Conservation (phyloP, 2,329 filamentous ascomycete genomes). For the Epichloe amarillans region DNA sequence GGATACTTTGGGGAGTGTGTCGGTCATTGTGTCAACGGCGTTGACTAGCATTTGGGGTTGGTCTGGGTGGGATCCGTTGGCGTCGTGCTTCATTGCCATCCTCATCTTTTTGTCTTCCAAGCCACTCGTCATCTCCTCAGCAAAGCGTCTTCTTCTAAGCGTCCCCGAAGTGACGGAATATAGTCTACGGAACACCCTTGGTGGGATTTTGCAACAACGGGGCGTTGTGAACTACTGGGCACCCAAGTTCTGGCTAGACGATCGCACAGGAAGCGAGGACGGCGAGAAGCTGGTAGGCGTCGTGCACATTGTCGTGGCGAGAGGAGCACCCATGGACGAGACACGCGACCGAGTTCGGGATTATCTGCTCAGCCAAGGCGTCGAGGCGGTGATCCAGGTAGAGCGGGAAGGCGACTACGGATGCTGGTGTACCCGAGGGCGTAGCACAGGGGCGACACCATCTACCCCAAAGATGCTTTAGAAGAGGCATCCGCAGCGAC, state of each 20-base stretch:
- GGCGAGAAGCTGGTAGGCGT: conserved; percentile 57
- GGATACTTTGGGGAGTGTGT: conserved; percentile 85
- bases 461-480: conserved; percentile 22
- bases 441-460: conserved; percentile 16
- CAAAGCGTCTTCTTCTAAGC: conserved; percentile 69
- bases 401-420: conserved; percentile 65
- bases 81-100: conserved; percentile 84
- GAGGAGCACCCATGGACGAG: conserved; percentile 64
- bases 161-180: conserved; percentile 81
- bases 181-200: conserved; percentile 69
- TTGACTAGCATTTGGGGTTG: conserved; percentile 80
- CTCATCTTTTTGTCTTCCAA: conserved; percentile 88
- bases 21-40: conserved; percentile 83
- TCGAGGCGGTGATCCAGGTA: conserved; percentile 78
- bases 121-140: conserved; percentile 75
- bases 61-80: conserved; percentile 88
- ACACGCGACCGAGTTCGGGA: conserved; percentile 63
- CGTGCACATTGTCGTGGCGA: conserved; percentile 70
- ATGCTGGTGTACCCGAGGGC: conserved; percentile 41
- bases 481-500: background rate
- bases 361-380: conserved; percentile 56
- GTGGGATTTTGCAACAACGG: conserved; percentile 66
- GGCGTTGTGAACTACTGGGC: conserved; percentile 79
- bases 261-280: conserved; percentile 34
- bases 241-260: conserved; percentile 87